Evolutionary conservation across 768 basidiomycete species (phyloP).

Genomic region (Kwoniella mangroviensis): DNA sequence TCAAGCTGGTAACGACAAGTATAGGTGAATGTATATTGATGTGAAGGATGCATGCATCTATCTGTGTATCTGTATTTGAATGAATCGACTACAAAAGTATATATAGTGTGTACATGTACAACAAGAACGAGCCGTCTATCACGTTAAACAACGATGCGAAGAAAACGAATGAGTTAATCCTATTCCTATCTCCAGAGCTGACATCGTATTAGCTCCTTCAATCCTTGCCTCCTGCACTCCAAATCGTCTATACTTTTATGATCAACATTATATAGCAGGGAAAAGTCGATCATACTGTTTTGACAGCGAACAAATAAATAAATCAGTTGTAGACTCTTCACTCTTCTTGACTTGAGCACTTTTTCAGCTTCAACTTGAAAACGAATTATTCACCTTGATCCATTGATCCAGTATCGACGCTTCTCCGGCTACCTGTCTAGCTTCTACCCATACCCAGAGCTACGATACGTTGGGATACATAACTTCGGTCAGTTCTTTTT

Average conservation of each 20-base stretch:
- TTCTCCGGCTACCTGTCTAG: constrained; percentile 76
- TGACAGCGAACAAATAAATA: background rate
- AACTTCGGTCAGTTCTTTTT: background rate
- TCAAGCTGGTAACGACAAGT: too few species aligned
- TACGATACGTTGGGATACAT: constrained; percentile 48
- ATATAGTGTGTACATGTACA: background rate
- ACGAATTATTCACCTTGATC: constrained; percentile 63
- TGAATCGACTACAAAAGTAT: too few species aligned
- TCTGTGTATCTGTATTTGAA: too few species aligned
- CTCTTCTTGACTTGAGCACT: background rate
- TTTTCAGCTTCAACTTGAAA: background rate
- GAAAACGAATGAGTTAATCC: background rate
- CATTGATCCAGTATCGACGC: constrained; percentile 81
- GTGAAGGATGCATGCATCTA: too few species aligned
- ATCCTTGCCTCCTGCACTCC: background rate
- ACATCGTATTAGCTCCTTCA: background rate
- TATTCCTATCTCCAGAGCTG: background rate
- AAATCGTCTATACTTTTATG: too few species aligned
- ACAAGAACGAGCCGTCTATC: background rate
- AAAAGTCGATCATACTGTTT: constrained; percentile 24
- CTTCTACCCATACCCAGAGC: constrained; percentile 94
- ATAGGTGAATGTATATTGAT: too few species aligned
- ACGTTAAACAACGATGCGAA: too few species aligned
- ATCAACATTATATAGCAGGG: constrained; percentile 18
- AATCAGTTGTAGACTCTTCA: too few species aligned